Base-by-base conservation (phyloP, 805 yeast genomes). In the Saccharomyces jurei region DNA sequence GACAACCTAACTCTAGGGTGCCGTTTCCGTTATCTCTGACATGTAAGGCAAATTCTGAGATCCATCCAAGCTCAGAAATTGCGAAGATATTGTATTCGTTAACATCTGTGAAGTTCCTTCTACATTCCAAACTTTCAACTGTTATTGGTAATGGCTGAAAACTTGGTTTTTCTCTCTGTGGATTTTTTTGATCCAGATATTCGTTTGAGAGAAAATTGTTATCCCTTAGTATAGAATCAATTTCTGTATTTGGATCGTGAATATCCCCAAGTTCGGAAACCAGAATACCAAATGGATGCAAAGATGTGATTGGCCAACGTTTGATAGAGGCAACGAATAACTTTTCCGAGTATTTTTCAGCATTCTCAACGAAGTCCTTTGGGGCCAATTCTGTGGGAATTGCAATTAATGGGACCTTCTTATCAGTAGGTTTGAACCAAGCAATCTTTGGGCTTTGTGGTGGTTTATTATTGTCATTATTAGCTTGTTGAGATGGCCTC, bases 381-480 rank as follows among this genome's bases (percentile, higher is more conserved):
- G 99, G 99, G 0, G 97, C 99, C 70, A 94, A 96, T 65, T 94
- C 99, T 1, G 97, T 94, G 44, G 99, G 99, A 59, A 94, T 94
- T 14, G 99, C 99, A 75, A 94, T 91, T 59, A 94, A 77, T 4
- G 99, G 99, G 22, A 94, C 99, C 59, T 96, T 89, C 73, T 94
- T 94, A 69, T 94, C 99, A 1, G 97, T 91, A 41, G 99, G 99
- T 69, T 94, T 94, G 71, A 94, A 94, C 99, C 99, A 94, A 32
- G 94, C 97, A 75, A 94, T 94, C 68, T 94, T 94, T 32, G 99
- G 99, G 47, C 81, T 81, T 52, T 74, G 77, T n/a, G 64, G 62
- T 46, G 65, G 64, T 50, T 61, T 64, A 46, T 58, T 58, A 77
- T 76, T 61, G 64, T 83, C 84, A 50, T 87, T 91, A 59, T 87